A percentile compares a stretch with the other conserved stretches of the same genome.
These are phyloP conservation scores for Aspergillus felis DNA, from an alignment of 2,329 filamentous ascomycete genomes.

Conservation along the genomic window DNA sequence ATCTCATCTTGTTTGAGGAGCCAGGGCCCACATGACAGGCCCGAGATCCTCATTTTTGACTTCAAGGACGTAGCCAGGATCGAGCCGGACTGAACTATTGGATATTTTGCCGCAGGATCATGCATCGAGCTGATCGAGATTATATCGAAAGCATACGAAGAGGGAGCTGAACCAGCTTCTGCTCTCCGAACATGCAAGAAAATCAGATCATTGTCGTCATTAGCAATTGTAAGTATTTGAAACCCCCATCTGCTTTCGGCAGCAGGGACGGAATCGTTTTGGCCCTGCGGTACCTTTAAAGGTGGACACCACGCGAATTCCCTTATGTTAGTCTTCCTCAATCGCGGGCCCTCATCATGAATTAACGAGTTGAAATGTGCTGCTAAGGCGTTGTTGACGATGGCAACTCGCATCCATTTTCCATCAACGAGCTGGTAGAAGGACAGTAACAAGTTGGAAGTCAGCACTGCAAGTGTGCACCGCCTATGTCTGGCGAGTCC, in stretches of 20 bases:
- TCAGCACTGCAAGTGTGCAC: constrained; percentile 53
- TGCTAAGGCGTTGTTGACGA: constrained; percentile 51
- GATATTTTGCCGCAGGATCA: constrained; percentile 9
- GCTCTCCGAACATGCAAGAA: constrained; percentile 24
- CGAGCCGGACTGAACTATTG: constrained; percentile 21
- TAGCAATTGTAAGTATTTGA: constrained; percentile 34
- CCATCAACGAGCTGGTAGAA: constrained; percentile 51
- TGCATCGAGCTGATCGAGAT: constrained; percentile 20
- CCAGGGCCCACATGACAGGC: constrained; percentile 35
- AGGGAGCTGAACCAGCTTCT: background rate
- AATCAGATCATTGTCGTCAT: constrained; percentile 37
- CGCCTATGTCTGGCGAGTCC: constrained; percentile 53
- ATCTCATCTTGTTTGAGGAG: constrained; percentile 2
- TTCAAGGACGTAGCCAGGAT: constrained; percentile 27
- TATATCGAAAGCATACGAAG: constrained; percentile 22
- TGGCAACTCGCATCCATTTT: constrained; percentile 50
- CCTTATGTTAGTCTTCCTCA: constrained; percentile 33
- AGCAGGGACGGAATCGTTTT: constrained; percentile 3
- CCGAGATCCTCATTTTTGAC: constrained; percentile 20
- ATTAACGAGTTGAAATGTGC: constrained; percentile 32
- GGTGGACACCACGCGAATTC: constrained; percentile 42
- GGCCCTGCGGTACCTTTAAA: constrained; percentile 17
- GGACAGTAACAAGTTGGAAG: constrained; percentile 54
- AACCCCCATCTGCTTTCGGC: constrained; percentile 32
- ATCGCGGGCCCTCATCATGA: constrained; percentile 17